Base-by-base conservation (phyloP, 805 yeast species). In the Nakazawaea ambrosiae region DNA sequence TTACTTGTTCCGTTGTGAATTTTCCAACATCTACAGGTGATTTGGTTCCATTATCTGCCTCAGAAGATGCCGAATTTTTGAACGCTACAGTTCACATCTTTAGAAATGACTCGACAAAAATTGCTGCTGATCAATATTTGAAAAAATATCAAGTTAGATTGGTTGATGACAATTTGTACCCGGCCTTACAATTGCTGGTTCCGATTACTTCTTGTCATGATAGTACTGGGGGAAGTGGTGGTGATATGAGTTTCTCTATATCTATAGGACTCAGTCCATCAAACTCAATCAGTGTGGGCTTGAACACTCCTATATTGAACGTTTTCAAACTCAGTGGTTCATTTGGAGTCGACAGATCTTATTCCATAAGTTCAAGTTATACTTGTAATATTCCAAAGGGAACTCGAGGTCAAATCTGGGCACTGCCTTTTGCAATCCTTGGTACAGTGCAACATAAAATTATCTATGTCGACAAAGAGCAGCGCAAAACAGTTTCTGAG, bases 321-420 rank as follows among this genome's bases (percentile, higher is more conserved):
- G 6, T 39, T 4, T 23, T 39, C 26, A 20, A 24, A 5, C n/a
- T 34, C 2, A 19, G 35, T 22, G 29, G 33, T 4, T 12, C 31
- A 3, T 20, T 31, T 15, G 27, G 17, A 4, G 42, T 39, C n/a
- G 19, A 36, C 4, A 34, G 23, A 23, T 20, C 23, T 19, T 34
- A 25, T 15, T 17, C 30, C 9, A 12, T 34, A 6, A 12, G 38
- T 7, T n/a, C 27, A 2, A 20, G 36, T 3, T 34, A 34, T 12
- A 22, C 35, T 5, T 39, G 42, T 17, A 34, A 19, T 16, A 31
- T 34, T 12, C 35, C 38, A 11, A 34, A 39, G 27, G 42, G 42
- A n/a, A 27, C 37, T 15, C 30, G 36, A 31, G 39, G 38, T n/a
- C 42, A 39, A 34, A 31, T 39, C 27, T 39, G 35, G 37, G 42